phyloP scores from a whole-genome alignment of 805 yeast species.

The Alloascoidea africana region DNA sequence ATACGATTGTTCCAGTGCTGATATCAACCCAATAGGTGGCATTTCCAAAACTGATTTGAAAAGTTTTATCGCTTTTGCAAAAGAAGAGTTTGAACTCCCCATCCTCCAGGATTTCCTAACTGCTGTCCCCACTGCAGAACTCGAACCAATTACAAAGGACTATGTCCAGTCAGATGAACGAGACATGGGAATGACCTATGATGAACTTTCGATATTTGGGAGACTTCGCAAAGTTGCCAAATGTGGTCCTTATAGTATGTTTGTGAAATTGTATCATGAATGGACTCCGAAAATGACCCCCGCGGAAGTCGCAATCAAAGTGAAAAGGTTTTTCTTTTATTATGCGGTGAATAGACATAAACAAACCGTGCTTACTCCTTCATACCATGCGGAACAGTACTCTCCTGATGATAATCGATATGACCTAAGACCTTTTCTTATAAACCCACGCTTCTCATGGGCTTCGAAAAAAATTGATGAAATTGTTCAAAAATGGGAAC shows the following conservation, averaged over 20 bases:
- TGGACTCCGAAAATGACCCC: conserved; percentile 86
- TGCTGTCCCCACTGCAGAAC: conserved; percentile 96
- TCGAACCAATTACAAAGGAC: conserved; percentile 86
- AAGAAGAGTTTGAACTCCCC: conserved; percentile 54
- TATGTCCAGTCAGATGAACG: conserved; percentile 94
- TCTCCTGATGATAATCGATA: conserved; percentile 97
- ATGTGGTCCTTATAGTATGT: conserved; percentile 95
- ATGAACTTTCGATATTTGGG: conserved; percentile 85
- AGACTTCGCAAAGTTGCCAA: conserved; percentile 80
- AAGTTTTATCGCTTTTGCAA: conserved; percentile 72
- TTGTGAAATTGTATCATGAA: conserved; percentile 73
- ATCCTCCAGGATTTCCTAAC: conserved; percentile 61
- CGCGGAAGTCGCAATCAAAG: conserved; percentile 78
- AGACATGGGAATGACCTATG: conserved; percentile 98
- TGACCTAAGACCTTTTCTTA: conserved; percentile 90
- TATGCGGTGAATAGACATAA: conserved; percentile 95
- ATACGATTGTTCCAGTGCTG: conserved; percentile 96
- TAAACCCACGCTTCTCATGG: conserved; percentile 80
- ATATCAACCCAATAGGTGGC: conserved; percentile 97
- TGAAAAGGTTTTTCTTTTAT: conserved; percentile 80
- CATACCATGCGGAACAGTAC: conserved; percentile 95
- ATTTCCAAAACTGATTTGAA: conserved; percentile 90
- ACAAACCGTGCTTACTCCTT: conserved; percentile 94
- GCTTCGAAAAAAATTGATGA: conserved; percentile 81
- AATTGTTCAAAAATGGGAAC: conserved; percentile 26